Percentiles rank a stretch among this genome's conserved stretches.
phyloP scores from a whole-genome alignment of 805 yeast genomes.

The Candida endomychidarum region DNA sequence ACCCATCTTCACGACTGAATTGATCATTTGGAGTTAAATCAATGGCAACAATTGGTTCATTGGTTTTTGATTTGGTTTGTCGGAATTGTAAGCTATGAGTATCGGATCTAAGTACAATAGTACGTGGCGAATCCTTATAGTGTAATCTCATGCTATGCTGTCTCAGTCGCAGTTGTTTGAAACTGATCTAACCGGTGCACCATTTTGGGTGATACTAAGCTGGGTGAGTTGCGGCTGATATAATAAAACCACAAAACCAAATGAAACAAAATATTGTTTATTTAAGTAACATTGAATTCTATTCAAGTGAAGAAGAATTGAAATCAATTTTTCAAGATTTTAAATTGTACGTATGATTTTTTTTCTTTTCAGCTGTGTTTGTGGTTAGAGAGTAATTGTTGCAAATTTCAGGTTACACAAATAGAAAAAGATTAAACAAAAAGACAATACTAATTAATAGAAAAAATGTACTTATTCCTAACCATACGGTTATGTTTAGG shows the following conservation, averaged over 20 bases:
- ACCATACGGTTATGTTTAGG: constrained; percentile 50
- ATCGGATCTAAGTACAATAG: constrained; percentile 29
- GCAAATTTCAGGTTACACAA: no score
- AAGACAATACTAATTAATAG: constrained; percentile 5
- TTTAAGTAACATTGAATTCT: constrained; percentile 53
- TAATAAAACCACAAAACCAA: constrained; percentile 2
- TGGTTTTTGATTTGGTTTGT: constrained; percentile 18
- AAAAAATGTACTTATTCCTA: constrained; percentile 51
- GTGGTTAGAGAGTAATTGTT: no score
- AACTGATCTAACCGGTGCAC: no score
- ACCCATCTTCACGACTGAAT: constrained; percentile 39
- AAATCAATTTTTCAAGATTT: constrained; percentile 42
- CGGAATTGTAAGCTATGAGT: constrained; percentile 31
- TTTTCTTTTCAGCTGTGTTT: not conserved
- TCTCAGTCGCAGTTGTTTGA: no score
- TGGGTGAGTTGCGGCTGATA: not conserved
- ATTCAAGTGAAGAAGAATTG: constrained; percentile 55
- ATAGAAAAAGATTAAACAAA: not conserved
- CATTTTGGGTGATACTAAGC: no score
- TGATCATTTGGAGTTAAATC: constrained; percentile 43
- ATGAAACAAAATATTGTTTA: constrained; percentile 30
- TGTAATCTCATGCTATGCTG: constrained; percentile 26
- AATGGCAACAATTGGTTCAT: constrained; percentile 35
- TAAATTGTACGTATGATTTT: constrained; percentile 42
- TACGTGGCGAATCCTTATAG: constrained; percentile 32